Evolutionary conservation across 352 stramenopile genomes (phyloP).

Genomic region (Globisporangium middletonii): DNA sequence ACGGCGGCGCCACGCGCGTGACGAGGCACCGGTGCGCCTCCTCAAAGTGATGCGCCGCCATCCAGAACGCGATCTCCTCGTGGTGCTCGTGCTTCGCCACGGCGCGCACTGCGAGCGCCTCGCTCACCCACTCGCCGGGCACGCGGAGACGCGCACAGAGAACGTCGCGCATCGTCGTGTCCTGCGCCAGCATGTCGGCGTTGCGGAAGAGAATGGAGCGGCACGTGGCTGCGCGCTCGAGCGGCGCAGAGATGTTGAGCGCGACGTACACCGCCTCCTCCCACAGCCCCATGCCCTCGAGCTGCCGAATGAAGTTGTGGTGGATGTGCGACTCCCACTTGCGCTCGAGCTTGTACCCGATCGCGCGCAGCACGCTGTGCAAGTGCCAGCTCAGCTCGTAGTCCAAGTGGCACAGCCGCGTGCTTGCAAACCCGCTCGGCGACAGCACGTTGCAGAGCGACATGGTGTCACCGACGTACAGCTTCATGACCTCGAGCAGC

Average conservation of each 20-base stretch:
- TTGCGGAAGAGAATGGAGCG: conserved; percentile 64
- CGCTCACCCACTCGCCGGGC: conserved; percentile 61
- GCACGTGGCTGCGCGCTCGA: conserved; percentile 50
- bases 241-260: conserved; percentile 57
- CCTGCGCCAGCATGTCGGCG: conserved; percentile 38
- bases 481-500: conserved; percentile 66
- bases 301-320: conserved; percentile 76
- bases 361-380: conserved; percentile 57
- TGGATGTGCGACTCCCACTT: conserved; percentile 77
- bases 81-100: conserved; percentile 40
- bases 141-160: conserved; percentile 43
- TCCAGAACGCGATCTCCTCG: conserved; percentile 73
- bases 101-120: conserved; percentile 54
- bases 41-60: conserved; percentile 50
- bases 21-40: conserved; percentile 59
- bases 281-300: conserved; percentile 60
- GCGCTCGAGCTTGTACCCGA: conserved; percentile 68
- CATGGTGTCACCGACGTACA: conserved; percentile 45
- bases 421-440: conserved; percentile 42
- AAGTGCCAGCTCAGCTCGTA: conserved; percentile 81
- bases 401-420: conserved; percentile 35
- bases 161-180: conserved; percentile 34
- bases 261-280: conserved; percentile 74
- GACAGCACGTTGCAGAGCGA: conserved; percentile 58
- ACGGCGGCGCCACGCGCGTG: conserved; percentile 45